Evolutionary conservation across 2,329 filamentous ascomycete genomes (phyloP), one percentile per base, ranked within the genome.

Genomic region (Penicillium sp.): DNA sequence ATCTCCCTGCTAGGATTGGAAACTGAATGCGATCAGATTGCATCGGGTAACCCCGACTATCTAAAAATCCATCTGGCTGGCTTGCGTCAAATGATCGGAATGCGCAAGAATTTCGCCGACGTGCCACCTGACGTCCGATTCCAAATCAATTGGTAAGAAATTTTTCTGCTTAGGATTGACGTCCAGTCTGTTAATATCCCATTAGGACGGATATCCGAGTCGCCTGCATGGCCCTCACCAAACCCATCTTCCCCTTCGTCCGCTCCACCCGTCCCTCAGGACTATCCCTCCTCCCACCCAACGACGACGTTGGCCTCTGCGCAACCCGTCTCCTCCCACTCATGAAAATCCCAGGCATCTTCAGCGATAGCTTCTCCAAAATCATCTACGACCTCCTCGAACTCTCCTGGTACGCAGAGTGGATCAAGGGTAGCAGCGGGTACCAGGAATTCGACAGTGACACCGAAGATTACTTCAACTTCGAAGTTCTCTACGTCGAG

Each of bases 201-300:
- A 10, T n/a, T 28, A 79, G 76, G 76, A 79, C 76, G 35, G 76
- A 79, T 61, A 76, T 79, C 35, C 75, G 76, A 51, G 75, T 78
- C 22, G 76, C 76, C 55, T 78, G 74, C 63, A 77, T 78, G 74
- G 69, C 73, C 12, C 68, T 77, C 55, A 69, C 74, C 5, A 77
- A 73, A 63, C 76, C 76, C 8, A 76, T 78, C 37, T 79, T 79
- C 60, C 69, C 75, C 30, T 78, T 78, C 45, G 65, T 78, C 60
- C 75, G 76, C 59, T 73, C 72, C 51, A 55, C 66, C 42, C 73
- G 75, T n/a, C 76, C 76, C 7, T 26, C 67, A 15, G 66, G 71
- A 7, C 65, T 75, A 28, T 66, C 73, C 19, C 65, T 77, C 22
- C 59, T 70, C 9, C 70, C 72, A n/a, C 74, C 74, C 28, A 72